Conservation (phyloP, 768 basidiomycete genomes). For the Termitomyces sp. region DNA sequence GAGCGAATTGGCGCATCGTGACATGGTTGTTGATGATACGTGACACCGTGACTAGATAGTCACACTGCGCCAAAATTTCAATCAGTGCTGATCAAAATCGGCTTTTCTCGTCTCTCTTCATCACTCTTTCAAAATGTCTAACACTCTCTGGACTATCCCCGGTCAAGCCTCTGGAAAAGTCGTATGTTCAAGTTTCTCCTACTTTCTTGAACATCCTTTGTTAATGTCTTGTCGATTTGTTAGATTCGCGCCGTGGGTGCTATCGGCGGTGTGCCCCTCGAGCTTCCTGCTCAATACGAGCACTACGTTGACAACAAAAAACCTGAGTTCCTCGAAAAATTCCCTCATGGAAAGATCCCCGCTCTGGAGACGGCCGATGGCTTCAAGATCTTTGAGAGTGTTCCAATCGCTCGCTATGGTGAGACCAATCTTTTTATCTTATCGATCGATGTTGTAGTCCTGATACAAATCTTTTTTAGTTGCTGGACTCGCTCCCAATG, state of each 20-base stretch:
- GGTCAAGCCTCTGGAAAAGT: constrained; percentile 41
- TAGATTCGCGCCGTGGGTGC: constrained; percentile 61
- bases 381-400: constrained; percentile 73
- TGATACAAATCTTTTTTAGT: constrained; percentile 44
- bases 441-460: constrained; percentile 27
- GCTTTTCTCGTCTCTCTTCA: constrained; percentile 21
- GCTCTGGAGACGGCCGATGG: constrained; percentile 77
- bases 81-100: background rate
- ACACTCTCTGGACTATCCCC: constrained; percentile 58
- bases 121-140: constrained; percentile 41
- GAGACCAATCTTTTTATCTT: constrained; percentile 41
- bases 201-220: background rate
- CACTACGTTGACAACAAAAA: constrained; percentile 69
- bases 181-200: constrained; percentile 34
- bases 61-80: constrained; percentile 2
- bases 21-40: background rate
- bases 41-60: background rate
- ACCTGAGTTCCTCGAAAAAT: constrained; percentile 70
- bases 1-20: too few species aligned
- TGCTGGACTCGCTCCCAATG: constrained; percentile 72
- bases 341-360: constrained; percentile 83
- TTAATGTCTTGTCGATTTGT: constrained; percentile 6
- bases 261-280: constrained; percentile 55
- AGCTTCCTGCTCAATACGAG: constrained; percentile 50
- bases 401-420: constrained; percentile 87